Evolutionary conservation across 345 rosid species (phyloP).

Genomic region (Brassica carinata): DNA sequence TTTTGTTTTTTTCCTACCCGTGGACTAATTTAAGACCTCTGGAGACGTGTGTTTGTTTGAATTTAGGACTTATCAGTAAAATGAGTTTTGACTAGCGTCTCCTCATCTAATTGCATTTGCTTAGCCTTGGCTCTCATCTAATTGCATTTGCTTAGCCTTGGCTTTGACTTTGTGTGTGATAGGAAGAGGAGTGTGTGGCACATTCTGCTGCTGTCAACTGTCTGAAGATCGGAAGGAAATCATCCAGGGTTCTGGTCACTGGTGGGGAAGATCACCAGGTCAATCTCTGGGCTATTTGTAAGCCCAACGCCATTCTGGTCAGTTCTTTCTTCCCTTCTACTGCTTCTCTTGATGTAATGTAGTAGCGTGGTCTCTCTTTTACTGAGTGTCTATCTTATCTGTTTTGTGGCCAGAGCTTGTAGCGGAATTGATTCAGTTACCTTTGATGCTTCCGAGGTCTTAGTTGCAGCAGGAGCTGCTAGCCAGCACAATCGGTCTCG

Average conservation of each 20-base stretch:
- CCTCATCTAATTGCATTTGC: background rate
- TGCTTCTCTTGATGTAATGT: slow-evolving; percentile 22
- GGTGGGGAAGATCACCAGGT: slow-evolving; percentile 99
- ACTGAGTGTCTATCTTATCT: slow-evolving; percentile 12
- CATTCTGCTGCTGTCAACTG: slow-evolving; percentile 91
- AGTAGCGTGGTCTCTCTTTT: background rate
- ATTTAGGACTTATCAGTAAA: slow-evolving; percentile 17
- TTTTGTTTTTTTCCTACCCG: background rate
- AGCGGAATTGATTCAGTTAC: slow-evolving; percentile 96
- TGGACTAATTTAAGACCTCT: slow-evolving; percentile 32
- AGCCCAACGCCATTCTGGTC: slow-evolving; percentile 97
- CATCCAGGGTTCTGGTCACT: slow-evolving; percentile 89
- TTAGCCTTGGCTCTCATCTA: background rate
- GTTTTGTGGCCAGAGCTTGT: slow-evolving; percentile 68
- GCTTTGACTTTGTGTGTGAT: slow-evolving; percentile 48
- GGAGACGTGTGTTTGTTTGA: slow-evolving; percentile 18
- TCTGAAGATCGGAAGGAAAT: slow-evolving; percentile 94
- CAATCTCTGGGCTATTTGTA: slow-evolving; percentile 99
- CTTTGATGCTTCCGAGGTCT: slow-evolving; percentile 90
- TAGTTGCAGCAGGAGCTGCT: slow-evolving; percentile 98
- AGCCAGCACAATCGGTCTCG: slow-evolving; percentile 40
- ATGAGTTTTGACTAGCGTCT: slow-evolving; percentile 26
- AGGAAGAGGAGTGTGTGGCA: slow-evolving; percentile 94
- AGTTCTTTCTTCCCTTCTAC: slow-evolving; percentile 44
- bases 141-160: no score